Base-by-base conservation (phyloP, 2,329 filamentous ascomycete genomes). In the Cadophora luteo-olivacea region DNA sequence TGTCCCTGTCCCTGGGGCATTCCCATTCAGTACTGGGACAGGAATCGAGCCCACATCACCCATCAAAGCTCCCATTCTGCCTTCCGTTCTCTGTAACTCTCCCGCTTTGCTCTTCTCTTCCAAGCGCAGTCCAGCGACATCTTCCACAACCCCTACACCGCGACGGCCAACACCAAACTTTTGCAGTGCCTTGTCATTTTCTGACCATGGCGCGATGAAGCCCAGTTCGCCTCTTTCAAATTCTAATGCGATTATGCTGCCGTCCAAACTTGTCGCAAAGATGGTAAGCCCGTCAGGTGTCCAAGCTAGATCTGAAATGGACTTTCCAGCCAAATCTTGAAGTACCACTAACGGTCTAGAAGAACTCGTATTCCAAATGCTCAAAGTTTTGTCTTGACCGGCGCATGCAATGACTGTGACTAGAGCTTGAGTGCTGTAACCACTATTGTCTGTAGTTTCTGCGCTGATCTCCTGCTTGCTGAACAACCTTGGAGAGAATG, bases 21-120 rank as follows among this genome's bases (percentile, higher is more conserved):
- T 75, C 45, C 68, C 72, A 67, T 72, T 72, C 69, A 77, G 70
- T 65, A 75, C 66, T 71, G 78, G 70, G 16, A 74, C 71, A 45
- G 74, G 71, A 55, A 68, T 72, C 11, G 73, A 71, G 19, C 85
- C 85, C 22, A 87, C 86, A 77, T 97, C 94, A 6, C 95, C 95
- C 96, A 99, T 99, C 48, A 99, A 82, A n/a, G 95, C 95, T 14
- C 96, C 96, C 96, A 99, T 99, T 72, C 95, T 89, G 1, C 94
- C 96, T 80, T 99, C 93, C 0, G 95, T 94, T 5, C 92, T 94
- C 72, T 91, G 92, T 38, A 95, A 86, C 78, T 99, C 96, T 25
- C 92, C 95, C 54, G 91, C 94, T 78, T 97, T 97, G 81, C 94
- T 97, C 78, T 91, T 91, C 74, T 97, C 94, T 80, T 99, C 96